phyloP scores from a whole-genome alignment of 768 basidiomycete species.

The Ramaria sp. region DNA sequence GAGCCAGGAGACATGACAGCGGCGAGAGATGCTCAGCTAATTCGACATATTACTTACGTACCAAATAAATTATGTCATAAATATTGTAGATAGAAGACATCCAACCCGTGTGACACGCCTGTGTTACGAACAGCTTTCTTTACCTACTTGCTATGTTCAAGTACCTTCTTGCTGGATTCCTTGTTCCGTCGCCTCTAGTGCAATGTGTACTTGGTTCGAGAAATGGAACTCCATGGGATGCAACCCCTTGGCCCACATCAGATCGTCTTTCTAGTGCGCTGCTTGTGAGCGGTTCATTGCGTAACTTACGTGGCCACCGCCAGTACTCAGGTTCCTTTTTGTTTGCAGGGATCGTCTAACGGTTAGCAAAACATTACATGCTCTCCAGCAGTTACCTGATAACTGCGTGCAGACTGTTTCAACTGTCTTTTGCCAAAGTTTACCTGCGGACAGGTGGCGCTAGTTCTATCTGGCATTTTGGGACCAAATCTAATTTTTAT shows the following conservation, averaged over 20 bases:
- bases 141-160: not conserved
- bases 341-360: conserved; percentile 2
- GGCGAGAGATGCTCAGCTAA: too few relatives aligned
- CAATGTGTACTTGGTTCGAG: not conserved
- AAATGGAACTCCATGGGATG: not conserved
- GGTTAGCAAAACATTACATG: not conserved
- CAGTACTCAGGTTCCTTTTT: not conserved
- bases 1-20: not conserved
- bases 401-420: conserved; percentile 45
- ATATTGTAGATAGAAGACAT: not conserved
- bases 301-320: not conserved
- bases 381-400: not conserved
- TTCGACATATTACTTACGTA: too few relatives aligned
- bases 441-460: conserved; percentile 63
- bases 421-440: conserved; percentile 91
- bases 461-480: not conserved
- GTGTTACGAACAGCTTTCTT: too few relatives aligned
- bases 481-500: not conserved
- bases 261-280: not conserved
- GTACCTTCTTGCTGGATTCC: not conserved
- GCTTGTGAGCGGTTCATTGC: not conserved
- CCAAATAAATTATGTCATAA: too few relatives aligned
- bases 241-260: not conserved
- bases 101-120: too few relatives aligned
- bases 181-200: not conserved